Base-by-base conservation (phyloP, 257 asterid genomes). In the Solanum ossicruentum region DNA sequence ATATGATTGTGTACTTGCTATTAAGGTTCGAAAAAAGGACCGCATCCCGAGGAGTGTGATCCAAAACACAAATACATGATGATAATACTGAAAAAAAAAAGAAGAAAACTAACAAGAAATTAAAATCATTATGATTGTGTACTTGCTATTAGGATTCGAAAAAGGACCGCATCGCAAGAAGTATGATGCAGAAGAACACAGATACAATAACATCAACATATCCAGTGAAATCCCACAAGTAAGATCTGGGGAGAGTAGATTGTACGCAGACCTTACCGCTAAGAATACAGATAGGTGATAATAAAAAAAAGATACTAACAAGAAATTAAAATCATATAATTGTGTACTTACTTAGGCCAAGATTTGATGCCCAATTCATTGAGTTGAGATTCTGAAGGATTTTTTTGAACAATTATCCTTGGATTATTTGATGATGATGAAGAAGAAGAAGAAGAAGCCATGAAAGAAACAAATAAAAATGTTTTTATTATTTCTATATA, bases 271-370 rank as follows among this genome's bases (percentile, higher is more conserved):
- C n/a, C n/a, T n/a, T n/a, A n/a, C n/a, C n/a, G n/a, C n/a, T n/a
- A n/a, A n/a, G n/a, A n/a, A n/a, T n/a, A n/a, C n/a, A n/a, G n/a
- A n/a, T n/a, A n/a, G n/a, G n/a, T 43, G 43, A 49, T 5, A 11
- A 51, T 28, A 3, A 17, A 1, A 55, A 2, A 3, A 21, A 36
- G 26, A 39, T 1, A 10, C 45, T 36, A 61, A n/a, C 56, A 52
- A 12, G 39, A 45, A 47, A 39, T 18, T 6, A 26, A 23, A n/a
- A 6, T 7, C 51, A 41, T 28, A 81, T 56, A 18, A 77, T 18
- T 57, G 81, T 92, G 92, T 92, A 96, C 83, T 78, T 78, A 78
- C 99, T 96, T 96, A 87, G 99, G 99, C 98, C 99, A 96, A 73
- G 96, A 94, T 81, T 94, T 94, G 98, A 94, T 90, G 86, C 98